Base-by-base conservation (phyloP, 495 filamentous ascomycete genomes). In the Penicillium macrosclerotiorum region DNA sequence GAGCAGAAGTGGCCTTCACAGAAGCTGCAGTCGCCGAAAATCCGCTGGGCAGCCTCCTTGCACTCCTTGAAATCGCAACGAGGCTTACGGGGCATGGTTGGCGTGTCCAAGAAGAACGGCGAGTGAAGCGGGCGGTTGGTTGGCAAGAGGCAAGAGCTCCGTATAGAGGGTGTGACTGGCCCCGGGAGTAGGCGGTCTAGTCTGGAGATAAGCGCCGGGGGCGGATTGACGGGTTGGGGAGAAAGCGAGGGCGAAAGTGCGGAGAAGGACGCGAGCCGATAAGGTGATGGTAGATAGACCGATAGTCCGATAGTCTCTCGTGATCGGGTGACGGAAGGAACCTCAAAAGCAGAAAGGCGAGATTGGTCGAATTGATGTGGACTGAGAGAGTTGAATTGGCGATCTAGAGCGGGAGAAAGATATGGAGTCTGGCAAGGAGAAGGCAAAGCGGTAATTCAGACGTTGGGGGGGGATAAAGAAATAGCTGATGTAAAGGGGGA, bases 1-100 rank as follows among this genome's bases (percentile, higher is more conserved):
- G 85, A 88, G 72, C 93, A 98, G 74, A 86, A 97, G 65, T 93
- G 86, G 12, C 90, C 90, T 38, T 82, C 72, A 75, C 93, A 98
- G 71, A 97, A 97, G 41, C 81, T 85, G 74, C 93, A 98, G 70
- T 97, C 93, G 8, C 94, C 94, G 32, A 95, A 87, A 61, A 97
- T 96, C 43, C 87, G 81, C 64, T 94, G 89, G 17, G 90, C 90
- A 24, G 79, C 77, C 49, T 84, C 80, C 64, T 79, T 89, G 81
- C 93, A 98, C 49, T 88, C 84, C 72, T 89, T 90, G 76, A 85
- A 89, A 49, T 79, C 83, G 77, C 93, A 98, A 47, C 84, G 80
- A 52, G 86, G 82, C 79, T 90, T 95, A 72, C 86, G 88, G 49
- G 83, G 77, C 67, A 72, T 81, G 69, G 49, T 63, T 53, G 52